These are phyloP conservation scores for Penicillium fimorum DNA, from an alignment of 495 filamentous ascomycete genomes.

Conservation along the genomic window DNA sequence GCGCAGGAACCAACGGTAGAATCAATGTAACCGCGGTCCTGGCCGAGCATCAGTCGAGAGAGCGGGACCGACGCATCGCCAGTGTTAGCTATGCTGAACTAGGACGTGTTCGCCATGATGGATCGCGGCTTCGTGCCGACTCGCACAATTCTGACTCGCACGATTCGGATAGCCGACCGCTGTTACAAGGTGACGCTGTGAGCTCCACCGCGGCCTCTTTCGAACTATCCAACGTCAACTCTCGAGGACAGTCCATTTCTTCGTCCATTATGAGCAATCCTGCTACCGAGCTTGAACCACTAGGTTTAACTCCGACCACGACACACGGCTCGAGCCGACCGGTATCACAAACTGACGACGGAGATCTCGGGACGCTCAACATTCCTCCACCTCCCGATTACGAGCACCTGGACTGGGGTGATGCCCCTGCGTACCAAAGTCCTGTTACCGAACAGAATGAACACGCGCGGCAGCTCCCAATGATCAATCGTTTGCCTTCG, in stretches of 20 bases:
- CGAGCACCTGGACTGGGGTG: constrained; percentile 49
- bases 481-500: constrained; percentile 33
- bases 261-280: constrained; percentile 36
- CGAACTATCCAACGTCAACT: constrained; percentile 24
- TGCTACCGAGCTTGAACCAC: constrained; percentile 31
- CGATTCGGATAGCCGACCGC: constrained; percentile 71
- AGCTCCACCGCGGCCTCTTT: constrained; percentile 29
- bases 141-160: constrained; percentile 75
- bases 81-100: constrained; percentile 84
- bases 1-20: constrained; percentile 29
- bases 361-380: constrained; percentile 34
- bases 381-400: constrained; percentile 47
- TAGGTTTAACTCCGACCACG: constrained; percentile 24
- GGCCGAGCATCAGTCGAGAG: constrained; percentile 64
- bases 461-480: constrained; percentile 20
- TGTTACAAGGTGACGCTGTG: constrained; percentile 67
- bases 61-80: constrained; percentile 72
- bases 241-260: constrained; percentile 34
- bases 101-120: constrained; percentile 85
- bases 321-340: constrained; percentile 26
- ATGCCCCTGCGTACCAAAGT: constrained; percentile 46
- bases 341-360: constrained; percentile 29
- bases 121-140: constrained; percentile 77
- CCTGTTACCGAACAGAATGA: constrained; percentile 25
- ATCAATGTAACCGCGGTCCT: constrained; percentile 40